Base-by-base conservation (phyloP, 1,284 basidiomycete species). In the Ceratobasidium sp. region DNA sequence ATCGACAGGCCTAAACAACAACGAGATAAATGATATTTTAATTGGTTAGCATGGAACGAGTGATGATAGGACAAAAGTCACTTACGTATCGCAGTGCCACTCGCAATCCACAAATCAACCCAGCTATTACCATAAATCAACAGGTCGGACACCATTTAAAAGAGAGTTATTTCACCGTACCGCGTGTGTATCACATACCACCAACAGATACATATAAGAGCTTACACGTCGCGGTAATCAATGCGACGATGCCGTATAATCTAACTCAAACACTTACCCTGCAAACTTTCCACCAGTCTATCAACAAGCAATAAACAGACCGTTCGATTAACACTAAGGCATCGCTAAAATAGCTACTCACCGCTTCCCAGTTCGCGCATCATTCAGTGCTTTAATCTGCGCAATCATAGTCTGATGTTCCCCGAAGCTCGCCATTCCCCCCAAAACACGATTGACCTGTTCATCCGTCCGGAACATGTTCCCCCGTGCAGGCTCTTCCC, bases 391-490 rank as follows among this genome's bases (percentile, higher is more conserved):
- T 40, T 65, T 65, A 38, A 65, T 53, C 38, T 65, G 62, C 7
- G 62, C 62, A 31, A 65, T n/a, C 62, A 54, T 65, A 8, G 49
- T 43, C 31, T 65, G 62, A 31, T 65, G 62, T 32, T 65, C 62
- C 10, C 62, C 62, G 27, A 65, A 65, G 31, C 62, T 65, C 8
- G 62, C 62, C 62, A 54, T 65, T 20, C 62, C 62, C 25, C 53
- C 62, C 22, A 65, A 35, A 8, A 65, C 62, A 17, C 38, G 47
- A 20, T 35, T 65, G 12, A 65, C 50, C 53, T 65, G 62, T 27
- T 65, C 62, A 12, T 65, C 62, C 8, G 62, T 65, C 17, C 62
- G 62, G 38, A 65, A 65, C 49, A 65, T 54, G 38, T 52, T 65
- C 5, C 62, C 62, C 20, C 62, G 49, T 22, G 43, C 35, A 32